phyloP scores from a whole-genome alignment of 495 filamentous ascomycete species.

The Parachaetomium inaequale region DNA sequence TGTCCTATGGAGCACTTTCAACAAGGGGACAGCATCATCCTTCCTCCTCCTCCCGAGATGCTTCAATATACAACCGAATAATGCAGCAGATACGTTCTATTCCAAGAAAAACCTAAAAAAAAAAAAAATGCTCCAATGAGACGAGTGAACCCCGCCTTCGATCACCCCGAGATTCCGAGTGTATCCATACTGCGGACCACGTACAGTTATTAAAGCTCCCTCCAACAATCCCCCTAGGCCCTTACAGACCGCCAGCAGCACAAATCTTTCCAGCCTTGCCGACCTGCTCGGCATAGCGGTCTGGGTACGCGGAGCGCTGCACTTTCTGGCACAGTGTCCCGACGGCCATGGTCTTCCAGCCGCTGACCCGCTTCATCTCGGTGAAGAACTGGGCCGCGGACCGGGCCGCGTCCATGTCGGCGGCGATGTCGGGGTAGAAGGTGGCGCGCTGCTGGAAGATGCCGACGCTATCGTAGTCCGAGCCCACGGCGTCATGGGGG shows the following conservation, averaged over 20 bases:
- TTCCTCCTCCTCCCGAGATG: no score
- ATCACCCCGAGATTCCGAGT: no score
- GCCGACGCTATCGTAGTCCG: slow-evolving; percentile 3
- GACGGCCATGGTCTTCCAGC: slow-evolving; percentile 1
- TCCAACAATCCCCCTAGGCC: no score
- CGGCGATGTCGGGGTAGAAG: slow-evolving; percentile 3
- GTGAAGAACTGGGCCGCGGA: slow-evolving; percentile 1
- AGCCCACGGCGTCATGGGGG: background rate
- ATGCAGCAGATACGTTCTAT: no score
- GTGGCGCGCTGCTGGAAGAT: slow-evolving; percentile 11
- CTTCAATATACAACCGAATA: no score
- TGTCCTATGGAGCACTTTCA: no score
- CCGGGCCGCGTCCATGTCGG: background rate
- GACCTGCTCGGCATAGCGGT: background rate
- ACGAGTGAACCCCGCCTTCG: no score
- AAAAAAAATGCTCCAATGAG: no score
- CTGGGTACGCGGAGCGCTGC: background rate
- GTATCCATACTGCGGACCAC: no score
- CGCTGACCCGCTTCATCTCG: slow-evolving; percentile 1
- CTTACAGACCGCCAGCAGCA: background rate
- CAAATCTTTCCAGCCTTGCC: background rate
- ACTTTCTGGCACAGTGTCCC: background rate
- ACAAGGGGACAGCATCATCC: no score
- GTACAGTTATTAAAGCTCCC: no score
- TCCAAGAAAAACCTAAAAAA: no score